A percentile compares a stretch with the other conserved stretches of the same genome.
Evolutionary conservation across 345 rosid genomes (phyloP).

Genomic region (Litchi chinensis): DNA sequence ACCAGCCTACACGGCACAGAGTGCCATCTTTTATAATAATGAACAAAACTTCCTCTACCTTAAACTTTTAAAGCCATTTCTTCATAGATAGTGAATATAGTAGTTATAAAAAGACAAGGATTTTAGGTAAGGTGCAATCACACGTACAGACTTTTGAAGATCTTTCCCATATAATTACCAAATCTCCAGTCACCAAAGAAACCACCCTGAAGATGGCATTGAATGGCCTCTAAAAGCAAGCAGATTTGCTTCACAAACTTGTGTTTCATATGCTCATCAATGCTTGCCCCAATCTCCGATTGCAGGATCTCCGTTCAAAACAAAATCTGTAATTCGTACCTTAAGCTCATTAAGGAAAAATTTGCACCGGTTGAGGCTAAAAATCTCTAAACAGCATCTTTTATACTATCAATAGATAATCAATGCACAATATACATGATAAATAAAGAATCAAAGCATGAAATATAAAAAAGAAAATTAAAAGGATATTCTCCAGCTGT

Average conservation of each 20-base stretch:
- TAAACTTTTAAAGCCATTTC: neutral
- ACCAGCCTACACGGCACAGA: neutral
- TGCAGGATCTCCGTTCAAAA: slow-evolving; percentile 92
- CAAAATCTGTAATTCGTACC: slow-evolving; percentile 89
- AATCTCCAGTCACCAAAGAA: slow-evolving; percentile 97
- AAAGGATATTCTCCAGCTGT: slow-evolving; percentile 84
- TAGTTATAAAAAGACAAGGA: neutral
- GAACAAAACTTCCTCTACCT: neutral
- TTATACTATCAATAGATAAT: neutral
- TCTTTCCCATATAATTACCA: slow-evolving; percentile 71
- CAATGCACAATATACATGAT: slow-evolving; percentile 4
- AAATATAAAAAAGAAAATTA: neutral
- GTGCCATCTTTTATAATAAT: neutral
- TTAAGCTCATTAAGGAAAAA: slow-evolving; percentile 60
- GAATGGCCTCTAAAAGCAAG: slow-evolving; percentile 70
- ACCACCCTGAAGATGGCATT: slow-evolving; percentile 79
- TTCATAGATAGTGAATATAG: neutral
- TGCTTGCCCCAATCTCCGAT: slow-evolving; percentile 54
- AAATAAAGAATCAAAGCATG: neutral
- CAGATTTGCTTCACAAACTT: slow-evolving; percentile 85
- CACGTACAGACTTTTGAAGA: slow-evolving; percentile 65
- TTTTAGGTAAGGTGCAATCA: neutral
- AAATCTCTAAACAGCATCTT: neutral
- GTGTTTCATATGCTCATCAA: slow-evolving; percentile 52
- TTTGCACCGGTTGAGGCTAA: slow-evolving; percentile 11